These are phyloP conservation scores for Lentinus polychrous DNA, from an alignment of 1,284 basidiomycete genomes.

Conservation along the genomic window DNA sequence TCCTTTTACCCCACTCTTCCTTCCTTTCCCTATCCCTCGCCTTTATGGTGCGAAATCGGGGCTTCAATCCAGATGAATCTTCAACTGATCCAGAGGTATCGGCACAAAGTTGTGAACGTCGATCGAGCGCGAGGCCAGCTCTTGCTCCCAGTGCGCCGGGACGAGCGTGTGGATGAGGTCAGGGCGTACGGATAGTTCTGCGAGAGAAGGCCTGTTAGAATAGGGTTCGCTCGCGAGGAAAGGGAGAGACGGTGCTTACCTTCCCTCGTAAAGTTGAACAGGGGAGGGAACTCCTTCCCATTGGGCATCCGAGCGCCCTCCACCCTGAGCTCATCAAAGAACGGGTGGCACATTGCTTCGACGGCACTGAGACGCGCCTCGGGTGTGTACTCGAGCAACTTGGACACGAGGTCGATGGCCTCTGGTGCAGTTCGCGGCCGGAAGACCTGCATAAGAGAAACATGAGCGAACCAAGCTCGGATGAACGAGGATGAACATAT, in stretches of 20 bases:
- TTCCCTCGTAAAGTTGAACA: slow-evolving; percentile 97
- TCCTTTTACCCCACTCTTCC: no score
- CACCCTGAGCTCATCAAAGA: slow-evolving; percentile 93
- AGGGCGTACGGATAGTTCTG: slow-evolving; percentile 93
- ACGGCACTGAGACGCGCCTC: slow-evolving; percentile 86
- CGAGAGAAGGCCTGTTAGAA: neutral
- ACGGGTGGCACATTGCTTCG: slow-evolving; percentile 92
- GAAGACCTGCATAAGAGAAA: slow-evolving; percentile 70
- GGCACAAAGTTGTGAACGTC: slow-evolving; percentile 88
- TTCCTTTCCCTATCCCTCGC: no score
- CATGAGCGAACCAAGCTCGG: no score
- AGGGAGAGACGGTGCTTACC: slow-evolving; percentile 46
- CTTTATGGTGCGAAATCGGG: no score
- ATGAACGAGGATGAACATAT: neutral
- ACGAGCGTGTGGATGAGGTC: slow-evolving; percentile 91
- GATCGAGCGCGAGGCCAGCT: slow-evolving; percentile 82
- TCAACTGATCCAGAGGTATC: slow-evolving; percentile 89
- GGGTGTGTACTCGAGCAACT: slow-evolving; percentile 96
- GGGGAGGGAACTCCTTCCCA: slow-evolving; percentile 88
- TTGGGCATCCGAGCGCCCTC: slow-evolving; percentile 94
- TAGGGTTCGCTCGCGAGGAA: neutral
- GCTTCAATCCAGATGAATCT: slow-evolving; percentile 79
- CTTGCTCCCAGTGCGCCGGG: slow-evolving; percentile 83
- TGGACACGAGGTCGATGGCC: slow-evolving; percentile 93
- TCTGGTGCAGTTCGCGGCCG: slow-evolving; percentile 94